Evolutionary conservation across 2,329 filamentous ascomycete genomes (phyloP).

Genomic region (Dendryphion nanum): DNA sequence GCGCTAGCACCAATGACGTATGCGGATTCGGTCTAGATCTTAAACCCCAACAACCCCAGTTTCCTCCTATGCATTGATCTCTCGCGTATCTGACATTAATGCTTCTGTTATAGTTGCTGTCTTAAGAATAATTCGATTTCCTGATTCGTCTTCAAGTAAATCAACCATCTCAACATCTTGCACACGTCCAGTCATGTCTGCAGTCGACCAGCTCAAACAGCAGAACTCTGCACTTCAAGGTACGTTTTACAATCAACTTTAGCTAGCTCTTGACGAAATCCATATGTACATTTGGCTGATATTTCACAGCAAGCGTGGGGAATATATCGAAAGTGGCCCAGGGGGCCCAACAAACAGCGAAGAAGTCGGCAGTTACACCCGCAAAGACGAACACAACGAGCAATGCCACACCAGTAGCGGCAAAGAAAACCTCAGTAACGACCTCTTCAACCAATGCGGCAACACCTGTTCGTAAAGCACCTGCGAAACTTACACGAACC

Average conservation of each 20-base stretch:
- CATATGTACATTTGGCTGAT: not conserved
- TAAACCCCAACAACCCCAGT: conserved; percentile 2
- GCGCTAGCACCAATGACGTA: conserved; percentile 6
- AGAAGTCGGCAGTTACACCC: conserved; percentile 25
- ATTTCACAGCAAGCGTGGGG: conserved; percentile 27
- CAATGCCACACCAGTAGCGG: not conserved
- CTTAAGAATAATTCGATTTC: not conserved
- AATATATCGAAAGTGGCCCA: conserved; percentile 28
- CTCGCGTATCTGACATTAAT: not conserved
- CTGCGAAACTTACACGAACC: conserved; percentile 7
- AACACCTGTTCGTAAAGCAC: conserved; percentile 13
- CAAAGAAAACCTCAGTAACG: not conserved
- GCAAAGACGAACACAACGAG: conserved; percentile 19
- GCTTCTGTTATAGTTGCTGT: not conserved
- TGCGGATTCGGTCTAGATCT: not conserved
- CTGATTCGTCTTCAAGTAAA: not conserved
- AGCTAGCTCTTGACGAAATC: too few relatives aligned
- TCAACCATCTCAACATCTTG: too few relatives aligned
- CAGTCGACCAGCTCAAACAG: conserved; percentile 41
- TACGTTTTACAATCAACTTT: conserved; percentile 11
- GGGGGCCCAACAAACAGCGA: conserved; percentile 17
- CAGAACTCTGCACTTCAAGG: conserved; percentile 43
- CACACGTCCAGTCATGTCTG: conserved; percentile 30
- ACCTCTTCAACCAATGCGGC: not conserved
- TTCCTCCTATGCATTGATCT: not conserved